A percentile compares a stretch with the other conserved stretches of the same genome.
Evolutionary conservation across 192 early-diverging fungal genomes (phyloP).

Genomic region (Chytriomyces sp.): DNA sequence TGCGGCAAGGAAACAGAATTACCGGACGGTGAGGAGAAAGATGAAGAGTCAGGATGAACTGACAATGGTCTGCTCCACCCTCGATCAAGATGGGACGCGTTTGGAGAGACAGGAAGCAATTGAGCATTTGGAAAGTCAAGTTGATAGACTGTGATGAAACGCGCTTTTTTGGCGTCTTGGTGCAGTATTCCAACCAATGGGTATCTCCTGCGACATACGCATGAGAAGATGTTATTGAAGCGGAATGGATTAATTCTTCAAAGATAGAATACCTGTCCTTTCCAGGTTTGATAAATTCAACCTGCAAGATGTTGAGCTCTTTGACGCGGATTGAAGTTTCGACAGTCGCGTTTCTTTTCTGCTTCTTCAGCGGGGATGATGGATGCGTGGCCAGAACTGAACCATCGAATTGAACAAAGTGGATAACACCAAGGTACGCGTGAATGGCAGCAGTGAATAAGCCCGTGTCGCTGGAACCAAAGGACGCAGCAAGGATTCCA

Average conservation of each 20-base stretch:
- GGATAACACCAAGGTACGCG: neutral
- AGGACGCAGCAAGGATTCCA: neutral
- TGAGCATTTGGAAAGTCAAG: constrained; percentile 50
- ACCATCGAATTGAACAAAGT: neutral
- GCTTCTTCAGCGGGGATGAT: neutral
- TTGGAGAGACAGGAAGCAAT: constrained; percentile 63
- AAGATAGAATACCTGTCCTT: neutral
- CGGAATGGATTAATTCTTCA: neutral
- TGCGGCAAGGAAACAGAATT: neutral
- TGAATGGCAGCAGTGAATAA: neutral
- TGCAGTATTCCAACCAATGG: constrained; percentile 59
- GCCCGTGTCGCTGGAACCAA: neutral
- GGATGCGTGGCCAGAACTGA: neutral
- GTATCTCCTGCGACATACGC: neutral
- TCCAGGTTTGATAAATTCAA: constrained; percentile 4
- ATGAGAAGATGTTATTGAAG: neutral
- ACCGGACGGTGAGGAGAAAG: neutral
- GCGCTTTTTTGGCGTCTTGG: constrained; percentile 56
- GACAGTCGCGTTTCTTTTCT: neutral
- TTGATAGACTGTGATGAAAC: constrained; percentile 64
- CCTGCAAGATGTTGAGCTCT: constrained; percentile 6
- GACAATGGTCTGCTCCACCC: neutral
- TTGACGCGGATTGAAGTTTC: constrained; percentile 33
- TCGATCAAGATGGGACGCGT: neutral
- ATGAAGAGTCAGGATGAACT: constrained; percentile 5